Conservation (phyloP, 306 rosid genomes). For the Lathyrus oleraceus region DNA sequence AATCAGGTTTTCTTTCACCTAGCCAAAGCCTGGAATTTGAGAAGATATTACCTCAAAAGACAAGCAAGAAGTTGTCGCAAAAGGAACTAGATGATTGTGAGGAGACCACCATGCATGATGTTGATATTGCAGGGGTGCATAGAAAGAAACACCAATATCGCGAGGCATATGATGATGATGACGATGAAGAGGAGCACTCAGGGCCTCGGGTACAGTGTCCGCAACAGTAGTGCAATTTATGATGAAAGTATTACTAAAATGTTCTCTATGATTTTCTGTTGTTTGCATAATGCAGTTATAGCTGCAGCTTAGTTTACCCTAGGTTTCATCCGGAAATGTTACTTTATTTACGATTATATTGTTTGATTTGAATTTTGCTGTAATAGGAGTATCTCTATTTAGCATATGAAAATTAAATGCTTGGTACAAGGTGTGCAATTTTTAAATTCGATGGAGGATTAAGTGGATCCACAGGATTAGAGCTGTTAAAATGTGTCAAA, state of each 20-base stretch:
- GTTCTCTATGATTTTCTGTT: slow-evolving; percentile 18
- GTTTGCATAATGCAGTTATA: slow-evolving; percentile 41
- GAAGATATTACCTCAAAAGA: slow-evolving; percentile 44
- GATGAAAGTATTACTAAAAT: slow-evolving; percentile 9
- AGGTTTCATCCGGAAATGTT: slow-evolving; percentile 26
- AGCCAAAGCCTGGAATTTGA: slow-evolving; percentile 51
- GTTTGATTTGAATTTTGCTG: slow-evolving; percentile 23
- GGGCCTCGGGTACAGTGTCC: slow-evolving; percentile 65
- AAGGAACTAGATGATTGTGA: slow-evolving; percentile 69
- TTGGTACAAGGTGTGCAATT: background rate
- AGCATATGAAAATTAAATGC: slow-evolving; percentile 29
- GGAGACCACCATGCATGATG: slow-evolving; percentile 69
- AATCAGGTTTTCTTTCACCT: slow-evolving; percentile 50
- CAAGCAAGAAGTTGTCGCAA: slow-evolving; percentile 45
- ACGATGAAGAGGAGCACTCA: slow-evolving; percentile 58
- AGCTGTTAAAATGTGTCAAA: too few relatives aligned
- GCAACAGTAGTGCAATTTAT: slow-evolving; percentile 54
- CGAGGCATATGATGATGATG: slow-evolving; percentile 68
- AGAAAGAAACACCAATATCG: slow-evolving; percentile 55
- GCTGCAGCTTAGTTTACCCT: slow-evolving; percentile 32
- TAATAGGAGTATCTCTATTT: background rate
- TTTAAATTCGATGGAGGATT: too few relatives aligned
- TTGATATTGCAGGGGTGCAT: slow-evolving; percentile 55
- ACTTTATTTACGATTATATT: background rate
- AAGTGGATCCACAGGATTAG: too few relatives aligned